Evolutionary conservation across 129 eudicot genomes (phyloP).

Genomic region (Pulicaria dysenterica): DNA sequence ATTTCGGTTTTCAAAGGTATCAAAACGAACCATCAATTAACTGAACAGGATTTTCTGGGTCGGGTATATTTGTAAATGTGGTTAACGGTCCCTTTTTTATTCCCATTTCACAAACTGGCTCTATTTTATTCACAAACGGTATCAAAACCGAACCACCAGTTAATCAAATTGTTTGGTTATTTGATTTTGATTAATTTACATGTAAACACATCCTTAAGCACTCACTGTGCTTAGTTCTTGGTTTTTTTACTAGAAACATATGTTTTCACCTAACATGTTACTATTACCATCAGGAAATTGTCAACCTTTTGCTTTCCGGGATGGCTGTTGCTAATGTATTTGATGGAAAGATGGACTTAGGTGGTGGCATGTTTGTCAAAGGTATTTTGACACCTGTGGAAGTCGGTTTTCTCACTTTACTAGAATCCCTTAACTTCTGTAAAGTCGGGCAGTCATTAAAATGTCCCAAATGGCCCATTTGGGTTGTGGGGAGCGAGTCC

Average conservation of each 20-base stretch:
- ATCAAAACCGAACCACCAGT: too few species aligned
- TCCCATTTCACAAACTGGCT: background rate
- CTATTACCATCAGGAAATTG: slow-evolving; percentile 73
- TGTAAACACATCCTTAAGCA: background rate
- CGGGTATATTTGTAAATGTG: too few species aligned
- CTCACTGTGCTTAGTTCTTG: background rate
- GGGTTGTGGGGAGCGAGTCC: slow-evolving; percentile 97
- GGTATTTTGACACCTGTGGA: slow-evolving; percentile 80
- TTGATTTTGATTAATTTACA: background rate
- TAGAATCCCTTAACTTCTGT: slow-evolving; percentile 90
- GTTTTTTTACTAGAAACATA: background rate
- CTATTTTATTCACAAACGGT: background rate
- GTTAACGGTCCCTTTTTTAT: too few species aligned
- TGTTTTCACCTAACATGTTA: background rate
- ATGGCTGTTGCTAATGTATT: slow-evolving; percentile 91
- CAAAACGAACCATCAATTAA: too few species aligned
- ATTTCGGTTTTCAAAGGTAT: too few species aligned
- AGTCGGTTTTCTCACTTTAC: slow-evolving; percentile 90
- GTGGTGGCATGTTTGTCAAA: slow-evolving; percentile 90
- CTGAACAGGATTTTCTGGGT: too few species aligned
- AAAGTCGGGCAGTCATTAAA: slow-evolving; percentile 83
- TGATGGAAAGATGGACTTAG: slow-evolving; percentile 90
- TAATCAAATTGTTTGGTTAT: background rate
- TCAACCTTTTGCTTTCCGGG: slow-evolving; percentile 93
- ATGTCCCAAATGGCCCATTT: slow-evolving; percentile 94